Base-by-base conservation (phyloP, 306 rosid species). In the Begonia peltatifolia region DNA sequence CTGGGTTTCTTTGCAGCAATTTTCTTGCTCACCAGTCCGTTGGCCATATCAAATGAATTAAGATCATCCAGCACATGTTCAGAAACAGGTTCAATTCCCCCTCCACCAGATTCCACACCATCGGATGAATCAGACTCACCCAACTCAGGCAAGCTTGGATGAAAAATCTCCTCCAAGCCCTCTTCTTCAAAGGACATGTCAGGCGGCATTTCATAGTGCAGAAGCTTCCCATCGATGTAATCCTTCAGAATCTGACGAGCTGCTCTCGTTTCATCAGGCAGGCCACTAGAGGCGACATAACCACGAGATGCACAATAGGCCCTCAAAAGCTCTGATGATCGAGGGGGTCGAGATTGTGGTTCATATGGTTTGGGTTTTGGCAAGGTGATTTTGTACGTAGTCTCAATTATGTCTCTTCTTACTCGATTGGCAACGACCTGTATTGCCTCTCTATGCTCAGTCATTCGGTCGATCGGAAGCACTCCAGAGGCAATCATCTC, bases 401-500 rank as follows among this genome's bases (percentile, higher is more conserved):
- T 63, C 69, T 90, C 94, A 3, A 86, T 69, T 56, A 66, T 84
- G 30, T 59, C 68, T 54, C 94, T 73, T 1, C 87, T 86, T 46
- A 83, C 94, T 64, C 76, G 86, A 56, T 81, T 68, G 51, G 95
- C 95, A 18, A 86, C 99, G 47, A 90, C 84, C 68, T 90, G 95
- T 38, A 90, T 65, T 61, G 94, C 79, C 76, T 81, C 93, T 67
- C 99, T 68, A 61, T 83, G 87, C 73, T 86, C 94, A 1, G 93
- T 81, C 81, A 90, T 83, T 58, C 99, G 78, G 67, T 90, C 95
- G 69, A 90, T 83, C 42, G 99, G 94, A 64, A 90, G 71, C 53
- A 90, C 99, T 41, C 99, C 99, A 63, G 78, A 83, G 11, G 99
- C 92, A 65, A 90, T 77, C 99, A 90, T 90, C 71, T 86, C 95